Evolutionary conservation across 768 basidiomycete species (phyloP), one percentile per base, ranked within the genome.

Genomic region (Rhodotorula paludigena): DNA sequence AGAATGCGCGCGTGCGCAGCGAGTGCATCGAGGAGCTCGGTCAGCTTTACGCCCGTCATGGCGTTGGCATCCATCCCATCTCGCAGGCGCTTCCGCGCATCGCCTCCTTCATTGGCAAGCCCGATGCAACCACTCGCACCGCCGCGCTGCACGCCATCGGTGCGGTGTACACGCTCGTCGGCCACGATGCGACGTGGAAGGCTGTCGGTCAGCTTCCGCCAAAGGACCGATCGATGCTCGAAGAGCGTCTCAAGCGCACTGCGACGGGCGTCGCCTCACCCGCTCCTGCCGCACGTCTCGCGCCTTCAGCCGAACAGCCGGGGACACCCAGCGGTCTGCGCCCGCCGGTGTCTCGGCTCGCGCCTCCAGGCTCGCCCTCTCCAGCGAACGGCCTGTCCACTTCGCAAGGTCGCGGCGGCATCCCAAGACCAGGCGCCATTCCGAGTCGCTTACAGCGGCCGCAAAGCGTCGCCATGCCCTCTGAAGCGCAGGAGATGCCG

Each of bases 191-290:
- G 73, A 84, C 92, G 20, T 93, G 89, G 89, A 80, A 83, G 18
- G 78, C 87, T 16, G 88, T 92, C 51, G 90, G 90, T 2, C 73
- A 82, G 15, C 80, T 96, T 36, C 83, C 87, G 52, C 81, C 88
- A 9, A 94, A 94, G 77, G 92, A 93, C 75, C 92, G 89, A 75
- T 91, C 90, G 15, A 90, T 92, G 74, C 83, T 96, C 38, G 92
- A 94, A 78, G 92, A 93, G 75, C 84, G 90, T 14, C 80, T 96
- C 36, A 77, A 77, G 69, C 74, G 74, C 0, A 73, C 73, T 1
- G 55, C 64, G 3, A 61, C 51, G 54, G 72, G 62, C 38, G 60
- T 33, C 36, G 45, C 64, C 0, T 66, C 73, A 28, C 59, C 69
- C 0, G 61, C 68, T 2, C 65, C 71, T 3, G 52, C 73, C 0